These are phyloP conservation scores for Trichosanthes truncata DNA, from an alignment of 306 rosid genomes.

Conservation along the genomic window DNA sequence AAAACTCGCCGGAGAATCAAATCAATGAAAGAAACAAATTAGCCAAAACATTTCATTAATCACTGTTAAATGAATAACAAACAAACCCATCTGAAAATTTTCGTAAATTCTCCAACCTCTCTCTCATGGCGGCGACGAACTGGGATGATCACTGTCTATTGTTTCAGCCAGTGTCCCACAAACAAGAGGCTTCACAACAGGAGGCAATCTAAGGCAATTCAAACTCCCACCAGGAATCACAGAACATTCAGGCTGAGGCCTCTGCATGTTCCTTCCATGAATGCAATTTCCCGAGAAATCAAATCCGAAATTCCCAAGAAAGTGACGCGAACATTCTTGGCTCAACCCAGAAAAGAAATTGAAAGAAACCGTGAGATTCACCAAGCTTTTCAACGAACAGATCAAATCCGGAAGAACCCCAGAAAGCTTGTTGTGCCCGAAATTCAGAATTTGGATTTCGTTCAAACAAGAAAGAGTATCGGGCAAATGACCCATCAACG, in stretches of 20 bases:
- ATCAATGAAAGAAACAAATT: background rate
- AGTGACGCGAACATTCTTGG: constrained; percentile 53
- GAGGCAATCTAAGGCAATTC: constrained; percentile 75
- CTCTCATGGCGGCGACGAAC: constrained; percentile 18
- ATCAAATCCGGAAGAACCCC: constrained; percentile 75
- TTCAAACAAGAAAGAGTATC: constrained; percentile 79
- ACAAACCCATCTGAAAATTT: background rate
- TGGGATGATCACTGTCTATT: constrained; percentile 11
- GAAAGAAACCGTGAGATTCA: constrained; percentile 74
- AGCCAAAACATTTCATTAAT: background rate
- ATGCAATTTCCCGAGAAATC: constrained; percentile 82
- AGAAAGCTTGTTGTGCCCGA: constrained; percentile 79
- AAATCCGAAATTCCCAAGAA: constrained; percentile 59
- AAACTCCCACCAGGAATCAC: constrained; percentile 71
- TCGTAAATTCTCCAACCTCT: background rate
- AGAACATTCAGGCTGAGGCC: constrained; percentile 80
- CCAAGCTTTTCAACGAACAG: constrained; percentile 53
- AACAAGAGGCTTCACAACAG: constrained; percentile 47
- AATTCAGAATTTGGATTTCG: constrained; percentile 66
- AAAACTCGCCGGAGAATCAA: background rate
- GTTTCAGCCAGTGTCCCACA: constrained; percentile 40
- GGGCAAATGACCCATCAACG: constrained; percentile 82
- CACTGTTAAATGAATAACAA: background rate
- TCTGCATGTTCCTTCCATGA: constrained; percentile 75
- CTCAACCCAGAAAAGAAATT: constrained; percentile 96